phyloP scores from a whole-genome alignment of 2,329 filamentous ascomycete species.

The Penicillium thymicola region DNA sequence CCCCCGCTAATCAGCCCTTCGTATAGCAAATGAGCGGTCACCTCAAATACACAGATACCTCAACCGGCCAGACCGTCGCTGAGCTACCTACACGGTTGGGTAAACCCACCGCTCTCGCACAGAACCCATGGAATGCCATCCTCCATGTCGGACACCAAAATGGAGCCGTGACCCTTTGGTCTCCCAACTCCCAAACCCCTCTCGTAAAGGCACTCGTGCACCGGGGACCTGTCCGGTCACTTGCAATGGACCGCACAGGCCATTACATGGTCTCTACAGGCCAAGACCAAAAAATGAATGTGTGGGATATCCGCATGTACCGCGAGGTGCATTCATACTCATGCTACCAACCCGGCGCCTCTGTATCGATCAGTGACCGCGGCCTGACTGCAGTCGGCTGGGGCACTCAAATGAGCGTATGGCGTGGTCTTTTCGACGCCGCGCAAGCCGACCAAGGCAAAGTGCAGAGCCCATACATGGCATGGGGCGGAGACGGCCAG shows the following conservation, averaged over 20 bases:
- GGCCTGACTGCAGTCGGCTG: slow-evolving; percentile 85
- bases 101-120: slow-evolving; percentile 74
- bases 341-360: slow-evolving; percentile 75
- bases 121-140: slow-evolving; percentile 91
- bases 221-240: slow-evolving; percentile 77
- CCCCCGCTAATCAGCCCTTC: not conserved
- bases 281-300: slow-evolving; percentile 85
- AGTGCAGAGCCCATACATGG: slow-evolving; percentile 85
- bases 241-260: slow-evolving; percentile 84
- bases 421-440: slow-evolving; percentile 84
- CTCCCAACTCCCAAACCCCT: slow-evolving; percentile 80
- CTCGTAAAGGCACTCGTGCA: slow-evolving; percentile 90
- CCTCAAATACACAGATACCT: slow-evolving; percentile 92
- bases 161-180: slow-evolving; percentile 92
- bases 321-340: slow-evolving; percentile 89
- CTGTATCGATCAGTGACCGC: slow-evolving; percentile 82
- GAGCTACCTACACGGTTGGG: slow-evolving; percentile 84
- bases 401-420: slow-evolving; percentile 84
- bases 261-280: slow-evolving; percentile 94
- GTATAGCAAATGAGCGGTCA: slow-evolving; percentile 70
- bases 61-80: slow-evolving; percentile 82
- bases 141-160: slow-evolving; percentile 93
- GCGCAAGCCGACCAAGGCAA: slow-evolving; percentile 68
- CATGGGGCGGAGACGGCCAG: slow-evolving; percentile 83
- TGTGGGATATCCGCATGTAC: slow-evolving; percentile 95